A percentile compares a stretch with the other conserved stretches of the same genome.
phyloP scores from a whole-genome alignment of 2,329 filamentous ascomycete genomes.

The Aspergillus intermedius region DNA sequence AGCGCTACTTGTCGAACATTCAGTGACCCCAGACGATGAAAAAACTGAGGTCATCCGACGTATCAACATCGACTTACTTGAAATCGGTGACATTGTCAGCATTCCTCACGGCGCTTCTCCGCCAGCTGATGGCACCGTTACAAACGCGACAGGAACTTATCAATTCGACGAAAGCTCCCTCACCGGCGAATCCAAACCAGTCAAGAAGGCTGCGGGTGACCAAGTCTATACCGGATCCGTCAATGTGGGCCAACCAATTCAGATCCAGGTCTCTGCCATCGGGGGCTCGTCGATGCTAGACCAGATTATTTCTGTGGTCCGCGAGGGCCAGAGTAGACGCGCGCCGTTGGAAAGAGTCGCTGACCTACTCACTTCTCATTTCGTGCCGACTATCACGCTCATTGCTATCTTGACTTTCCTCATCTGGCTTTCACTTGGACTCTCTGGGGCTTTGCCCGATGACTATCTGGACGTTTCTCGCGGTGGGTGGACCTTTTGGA shows the following conservation, averaged over 20 bases:
- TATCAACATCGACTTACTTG: slow-evolving; percentile 62
- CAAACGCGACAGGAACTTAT: slow-evolving; percentile 48
- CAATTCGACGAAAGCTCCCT: slow-evolving; percentile 85
- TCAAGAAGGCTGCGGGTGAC: slow-evolving; percentile 37
- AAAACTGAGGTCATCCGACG: slow-evolving; percentile 26
- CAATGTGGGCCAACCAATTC: slow-evolving; percentile 42
- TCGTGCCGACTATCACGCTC: slow-evolving; percentile 44
- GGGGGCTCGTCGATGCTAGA: slow-evolving; percentile 46
- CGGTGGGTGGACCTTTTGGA: slow-evolving; percentile 48
- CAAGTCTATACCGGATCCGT: slow-evolving; percentile 43
- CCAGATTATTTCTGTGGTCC: slow-evolving; percentile 43
- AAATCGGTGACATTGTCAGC: slow-evolving; percentile 66
- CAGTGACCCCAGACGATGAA: slow-evolving; percentile 1
- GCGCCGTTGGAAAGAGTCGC: slow-evolving; percentile 44
- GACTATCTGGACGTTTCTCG: slow-evolving; percentile 48
- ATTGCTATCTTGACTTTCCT: slow-evolving; percentile 43
- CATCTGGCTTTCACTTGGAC: slow-evolving; percentile 41
- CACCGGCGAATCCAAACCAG: slow-evolving; percentile 52
- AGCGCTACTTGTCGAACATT: slow-evolving; percentile 56
- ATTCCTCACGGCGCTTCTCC: slow-evolving; percentile 76
- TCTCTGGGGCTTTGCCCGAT: slow-evolving; percentile 37
- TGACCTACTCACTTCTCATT: slow-evolving; percentile 44
- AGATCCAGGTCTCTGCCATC: slow-evolving; percentile 38
- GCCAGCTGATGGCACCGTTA: slow-evolving; percentile 68
- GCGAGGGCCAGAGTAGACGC: slow-evolving; percentile 44